Evolutionary conservation across 106 monocot genomes (phyloP), one percentile per base, ranked within the genome.

Genomic region (Alisma plantagoaquatica): DNA sequence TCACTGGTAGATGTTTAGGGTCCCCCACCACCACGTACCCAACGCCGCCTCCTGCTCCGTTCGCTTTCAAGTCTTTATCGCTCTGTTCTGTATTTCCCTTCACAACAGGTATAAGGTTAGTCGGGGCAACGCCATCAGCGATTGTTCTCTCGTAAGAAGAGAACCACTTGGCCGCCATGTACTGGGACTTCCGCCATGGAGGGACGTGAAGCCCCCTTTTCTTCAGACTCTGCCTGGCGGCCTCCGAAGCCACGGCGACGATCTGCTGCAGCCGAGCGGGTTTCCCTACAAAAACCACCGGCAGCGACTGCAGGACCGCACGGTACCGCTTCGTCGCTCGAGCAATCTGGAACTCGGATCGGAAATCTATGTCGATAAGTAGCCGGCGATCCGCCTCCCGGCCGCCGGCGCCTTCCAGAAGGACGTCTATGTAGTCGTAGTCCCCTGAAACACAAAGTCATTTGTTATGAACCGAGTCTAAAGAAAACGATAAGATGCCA

Each of bases 191-290:
- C 65, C 86, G 49, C 86, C 92, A 92, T 2, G 92, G 92, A 0
- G 58, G 75, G 76, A 92, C 71, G 46, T 92, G 82, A 86, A 92
- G 82, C 70, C 53, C 65, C 61, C 82, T 92, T 24, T 92, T 82
- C 76, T 86, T 79, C 79, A 77, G 74, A 74, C 86, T 82, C 55
- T 64, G 67, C 76, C 86, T 79, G 17, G 79, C 92, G 7, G 82
- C 81, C 3, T 31, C 71, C 33, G 79, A 86, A 54, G 82, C 68
- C 22, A 82, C 56, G 65, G 65, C 82, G 41, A 92, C 51, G 47
- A 80, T 74, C 11, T 4, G 49, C 31, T 50, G 41, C 16, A 86
- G 64, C 56, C 55, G 73, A 52, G 79, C 86, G 2, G 79, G 10
- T 23, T 79, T 86, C 0, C 92, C 92, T 0, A 79, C 92, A 60